These are phyloP conservation scores for Pluteus cervinus DNA, from an alignment of 768 basidiomycete genomes.

Conservation along the genomic window DNA sequence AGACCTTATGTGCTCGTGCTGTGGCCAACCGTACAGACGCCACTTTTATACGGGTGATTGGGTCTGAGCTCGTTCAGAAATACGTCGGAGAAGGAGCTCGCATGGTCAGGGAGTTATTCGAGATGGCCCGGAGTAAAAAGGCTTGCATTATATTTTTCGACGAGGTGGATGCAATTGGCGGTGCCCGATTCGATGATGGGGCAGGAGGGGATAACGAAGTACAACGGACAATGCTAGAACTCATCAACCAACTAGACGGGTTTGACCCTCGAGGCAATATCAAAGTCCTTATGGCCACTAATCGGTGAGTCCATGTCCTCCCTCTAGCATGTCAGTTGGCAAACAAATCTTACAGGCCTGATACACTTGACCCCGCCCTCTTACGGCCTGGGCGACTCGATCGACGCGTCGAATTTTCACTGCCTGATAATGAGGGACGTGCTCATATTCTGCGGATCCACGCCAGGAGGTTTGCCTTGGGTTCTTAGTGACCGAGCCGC, in stretches of 20 bases:
- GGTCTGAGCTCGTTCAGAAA: constrained; percentile 99
- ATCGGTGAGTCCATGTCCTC: constrained; percentile 52
- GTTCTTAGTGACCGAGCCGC: background rate
- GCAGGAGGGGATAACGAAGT: constrained; percentile 99
- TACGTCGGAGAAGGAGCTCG: constrained; percentile 99
- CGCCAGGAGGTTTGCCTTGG: constrained; percentile 70
- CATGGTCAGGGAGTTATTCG: constrained; percentile 98
- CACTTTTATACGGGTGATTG: constrained; percentile 98
- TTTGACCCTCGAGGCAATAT: constrained; percentile 99
- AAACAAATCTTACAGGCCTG: constrained; percentile 54
- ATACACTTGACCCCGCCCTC: constrained; percentile 95
- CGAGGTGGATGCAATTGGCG: constrained; percentile 97
- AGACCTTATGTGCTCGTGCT: constrained; percentile 96
- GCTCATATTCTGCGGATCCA: constrained; percentile 97
- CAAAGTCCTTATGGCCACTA: constrained; percentile 99
- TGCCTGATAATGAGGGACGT: constrained; percentile 93
- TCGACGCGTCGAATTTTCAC: constrained; percentile 91
- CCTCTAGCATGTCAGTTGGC: constrained; percentile 1
- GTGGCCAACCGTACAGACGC: constrained; percentile 99
- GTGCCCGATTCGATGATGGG: constrained; percentile 96
- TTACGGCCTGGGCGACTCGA: constrained; percentile 95
- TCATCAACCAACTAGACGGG: constrained; percentile 98
- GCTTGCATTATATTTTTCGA: constrained; percentile 99
- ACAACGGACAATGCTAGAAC: constrained; percentile 97
- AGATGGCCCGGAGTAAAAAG: constrained; percentile 98